Percentiles rank a stretch among this genome's conserved stretches.
Evolutionary conservation across 176 grass and related monocot species (phyloP).

Genomic region (Rhynchospora tenuis): DNA sequence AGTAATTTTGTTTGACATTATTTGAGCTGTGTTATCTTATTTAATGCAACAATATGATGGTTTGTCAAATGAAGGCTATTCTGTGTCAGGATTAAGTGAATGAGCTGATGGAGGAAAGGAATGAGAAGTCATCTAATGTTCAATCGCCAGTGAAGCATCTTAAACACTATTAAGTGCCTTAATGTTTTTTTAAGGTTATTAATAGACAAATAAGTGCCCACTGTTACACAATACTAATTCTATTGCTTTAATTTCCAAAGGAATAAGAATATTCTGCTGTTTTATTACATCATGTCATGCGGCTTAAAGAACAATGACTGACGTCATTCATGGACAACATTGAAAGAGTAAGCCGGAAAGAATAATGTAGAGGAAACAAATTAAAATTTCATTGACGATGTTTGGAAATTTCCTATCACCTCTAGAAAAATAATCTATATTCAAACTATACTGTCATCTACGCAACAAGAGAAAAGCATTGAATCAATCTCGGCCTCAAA

Average conservation of each 20-base stretch:
- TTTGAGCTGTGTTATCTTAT: not conserved
- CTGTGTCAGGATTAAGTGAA: not conserved
- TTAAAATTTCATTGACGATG: not conserved
- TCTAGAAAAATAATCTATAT: not conserved
- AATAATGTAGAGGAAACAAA: not conserved
- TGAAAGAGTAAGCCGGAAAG: not conserved
- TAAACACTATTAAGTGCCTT: not conserved
- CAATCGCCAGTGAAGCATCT: not conserved
- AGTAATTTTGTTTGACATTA: not conserved
- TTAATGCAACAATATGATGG: no score
- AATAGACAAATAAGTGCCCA: not conserved
- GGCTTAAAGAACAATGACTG: not conserved
- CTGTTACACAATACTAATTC: not conserved
- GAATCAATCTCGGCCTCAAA: not conserved
- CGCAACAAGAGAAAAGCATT: not conserved
- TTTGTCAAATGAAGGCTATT: not conserved
- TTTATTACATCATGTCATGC: not conserved
- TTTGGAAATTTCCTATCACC: not conserved
- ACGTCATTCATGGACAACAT: not conserved
- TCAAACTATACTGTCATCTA: not conserved
- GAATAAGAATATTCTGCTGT: not conserved
- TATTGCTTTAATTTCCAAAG: not conserved
- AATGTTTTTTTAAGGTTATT: not conserved
- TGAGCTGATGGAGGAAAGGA: not conserved
- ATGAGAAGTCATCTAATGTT: not conserved